Evolutionary conservation across 2,329 filamentous ascomycete genomes (phyloP).

Genomic region (Paramyrothecium sp.): DNA sequence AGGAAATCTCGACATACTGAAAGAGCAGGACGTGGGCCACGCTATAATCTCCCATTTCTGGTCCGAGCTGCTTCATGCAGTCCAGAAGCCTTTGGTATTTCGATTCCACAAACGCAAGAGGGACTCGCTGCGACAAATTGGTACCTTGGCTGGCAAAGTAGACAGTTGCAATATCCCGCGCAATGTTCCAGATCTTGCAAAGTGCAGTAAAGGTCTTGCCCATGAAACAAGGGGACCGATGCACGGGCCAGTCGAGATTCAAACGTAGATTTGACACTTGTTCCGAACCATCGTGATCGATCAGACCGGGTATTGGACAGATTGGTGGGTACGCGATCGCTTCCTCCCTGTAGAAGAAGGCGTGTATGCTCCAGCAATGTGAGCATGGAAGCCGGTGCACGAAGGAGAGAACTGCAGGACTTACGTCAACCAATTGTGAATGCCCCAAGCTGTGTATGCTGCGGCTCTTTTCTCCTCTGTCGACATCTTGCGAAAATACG

Average conservation of each 20-base stretch:
- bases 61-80: not conserved
- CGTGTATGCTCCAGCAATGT: not conserved
- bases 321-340: slow-evolving; percentile 11
- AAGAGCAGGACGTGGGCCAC: not conserved
- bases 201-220: slow-evolving; percentile 12
- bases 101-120: not conserved
- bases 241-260: slow-evolving; percentile 12
- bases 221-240: slow-evolving; percentile 10
- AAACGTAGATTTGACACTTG: no score
- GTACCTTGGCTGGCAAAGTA: slow-evolving; percentile 2
- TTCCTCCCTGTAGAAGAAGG: not conserved
- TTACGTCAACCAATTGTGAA: slow-evolving; percentile 2
- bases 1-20: not conserved
- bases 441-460: slow-evolving; percentile 1
- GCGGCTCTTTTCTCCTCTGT: not conserved
- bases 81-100: not conserved
- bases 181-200: slow-evolving; percentile 15
- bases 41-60: not conserved
- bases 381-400: not conserved
- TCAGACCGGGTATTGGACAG: slow-evolving; percentile 10
- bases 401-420: not conserved
- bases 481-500: not conserved
- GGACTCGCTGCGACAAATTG: not conserved
- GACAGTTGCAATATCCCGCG: slow-evolving; percentile 13
- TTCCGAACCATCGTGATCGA: no score